These are phyloP conservation scores for Chlorociboria aeruginascens DNA, from an alignment of 495 filamentous ascomycete species.

Conservation along the genomic window DNA sequence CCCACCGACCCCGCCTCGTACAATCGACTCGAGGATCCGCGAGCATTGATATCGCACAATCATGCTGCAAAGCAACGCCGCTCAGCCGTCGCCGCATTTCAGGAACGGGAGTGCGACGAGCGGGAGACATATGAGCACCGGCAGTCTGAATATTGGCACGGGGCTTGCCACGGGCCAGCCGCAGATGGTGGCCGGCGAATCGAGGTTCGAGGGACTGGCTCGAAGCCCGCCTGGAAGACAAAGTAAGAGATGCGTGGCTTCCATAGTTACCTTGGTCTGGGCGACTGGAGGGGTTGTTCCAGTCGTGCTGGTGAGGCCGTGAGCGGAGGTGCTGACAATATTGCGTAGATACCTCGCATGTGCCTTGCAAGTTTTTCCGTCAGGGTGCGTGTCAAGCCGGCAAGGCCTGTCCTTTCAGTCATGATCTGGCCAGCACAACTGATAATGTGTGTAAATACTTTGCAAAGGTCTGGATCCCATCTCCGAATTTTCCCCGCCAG, in stretches of 20 bases:
- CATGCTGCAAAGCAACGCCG: conserved; percentile 1
- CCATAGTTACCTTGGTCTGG: too few species aligned
- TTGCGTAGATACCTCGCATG: conserved; percentile 78
- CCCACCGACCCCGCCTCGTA: neutral
- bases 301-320: neutral
- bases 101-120: neutral
- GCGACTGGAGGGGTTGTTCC: too few species aligned
- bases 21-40: too few species aligned
- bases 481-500: neutral
- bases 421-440: conserved; percentile 66
- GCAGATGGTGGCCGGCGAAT: conserved; percentile 26
- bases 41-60: neutral
- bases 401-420: conserved; percentile 88
- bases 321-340: conserved; percentile 4
- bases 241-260: conserved; percentile 37
- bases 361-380: conserved; percentile 98
- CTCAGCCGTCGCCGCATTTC: neutral
- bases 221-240: conserved; percentile 75
- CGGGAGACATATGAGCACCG: conserved; percentile 35
- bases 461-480: conserved; percentile 58
- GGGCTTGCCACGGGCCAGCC: conserved; percentile 16
- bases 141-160: conserved; percentile 37
- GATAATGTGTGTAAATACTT: conserved; percentile 97
- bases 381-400: conserved; percentile 95
- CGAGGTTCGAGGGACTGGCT: conserved; percentile 46